Evolutionary conservation across 148 eudicot species (phyloP).

Genomic region (Suaeda aralocaspica): DNA sequence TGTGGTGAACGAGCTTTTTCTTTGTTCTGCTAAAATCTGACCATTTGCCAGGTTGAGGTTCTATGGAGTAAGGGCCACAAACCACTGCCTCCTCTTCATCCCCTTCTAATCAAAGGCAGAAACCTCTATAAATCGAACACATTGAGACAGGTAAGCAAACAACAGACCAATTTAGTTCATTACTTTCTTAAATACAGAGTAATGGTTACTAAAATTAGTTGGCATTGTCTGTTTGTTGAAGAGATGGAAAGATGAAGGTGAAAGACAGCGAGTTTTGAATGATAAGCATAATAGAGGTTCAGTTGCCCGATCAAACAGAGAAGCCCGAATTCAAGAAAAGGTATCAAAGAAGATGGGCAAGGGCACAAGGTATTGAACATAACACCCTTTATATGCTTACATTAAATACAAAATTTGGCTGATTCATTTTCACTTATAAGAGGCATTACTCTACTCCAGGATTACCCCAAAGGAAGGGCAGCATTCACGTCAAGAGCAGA

Average conservation of each 20-base stretch:
- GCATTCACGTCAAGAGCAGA: constrained; percentile 15
- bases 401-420: background rate
- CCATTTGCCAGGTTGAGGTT: constrained; percentile 62
- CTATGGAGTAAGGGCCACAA: constrained; percentile 84
- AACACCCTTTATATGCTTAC: background rate
- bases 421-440: background rate
- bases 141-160: constrained; percentile 52
- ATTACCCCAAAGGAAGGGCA: constrained; percentile 12
- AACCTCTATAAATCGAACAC: constrained; percentile 74
- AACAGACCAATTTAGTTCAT: background rate
- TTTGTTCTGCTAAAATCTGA: background rate
- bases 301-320: constrained; percentile 57
- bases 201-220: constrained; percentile 1
- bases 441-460: constrained; percentile 20
- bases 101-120: constrained; percentile 80
- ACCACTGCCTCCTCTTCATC: constrained; percentile 77
- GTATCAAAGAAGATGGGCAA: constrained; percentile 19
- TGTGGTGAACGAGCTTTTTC: background rate
- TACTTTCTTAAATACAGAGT: background rate
- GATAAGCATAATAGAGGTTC: constrained; percentile 76
- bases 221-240: constrained; percentile 7
- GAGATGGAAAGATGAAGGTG: constrained; percentile 82
- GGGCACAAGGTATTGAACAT: constrained; percentile 18
- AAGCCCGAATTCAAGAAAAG: constrained; percentile 40
- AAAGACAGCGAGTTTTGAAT: constrained; percentile 48